Evolutionary conservation across 495 filamentous ascomycete species (phyloP).

Genomic region (Penicillium riverlandense): DNA sequence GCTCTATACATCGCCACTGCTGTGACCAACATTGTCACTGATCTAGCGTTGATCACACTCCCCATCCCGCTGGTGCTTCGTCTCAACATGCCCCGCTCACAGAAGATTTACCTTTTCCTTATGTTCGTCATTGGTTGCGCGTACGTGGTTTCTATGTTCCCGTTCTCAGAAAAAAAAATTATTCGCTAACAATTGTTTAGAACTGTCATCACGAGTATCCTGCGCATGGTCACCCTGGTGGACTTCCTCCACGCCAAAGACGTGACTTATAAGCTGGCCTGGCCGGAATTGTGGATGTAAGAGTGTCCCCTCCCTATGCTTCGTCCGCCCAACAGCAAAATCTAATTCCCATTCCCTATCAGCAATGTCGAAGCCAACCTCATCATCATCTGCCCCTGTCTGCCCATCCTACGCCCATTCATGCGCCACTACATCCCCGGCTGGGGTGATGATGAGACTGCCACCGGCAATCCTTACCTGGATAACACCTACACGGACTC

Average conservation of each 20-base stretch:
- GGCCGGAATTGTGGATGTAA: constrained; percentile 15
- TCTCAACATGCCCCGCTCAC: constrained; percentile 10
- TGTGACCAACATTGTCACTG: constrained; percentile 31
- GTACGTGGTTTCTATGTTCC: constrained; percentile 7
- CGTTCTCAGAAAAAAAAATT: not conserved
- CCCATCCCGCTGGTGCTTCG: constrained; percentile 22
- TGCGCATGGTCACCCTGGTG: constrained; percentile 17
- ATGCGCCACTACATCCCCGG: constrained; percentile 12
- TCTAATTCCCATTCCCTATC: not conserved
- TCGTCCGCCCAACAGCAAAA: too few relatives aligned
- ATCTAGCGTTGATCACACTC: constrained; percentile 28
- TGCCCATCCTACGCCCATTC: constrained; percentile 18
- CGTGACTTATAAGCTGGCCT: constrained; percentile 10
- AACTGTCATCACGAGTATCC: constrained; percentile 20
- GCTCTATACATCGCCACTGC: constrained; percentile 30
- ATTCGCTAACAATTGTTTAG: constrained; percentile 2
- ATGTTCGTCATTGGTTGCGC: constrained; percentile 21
- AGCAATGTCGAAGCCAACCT: constrained; percentile 23
- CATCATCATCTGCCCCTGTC: constrained; percentile 19
- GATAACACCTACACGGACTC: too few relatives aligned
- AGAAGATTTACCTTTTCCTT: constrained; percentile 13
- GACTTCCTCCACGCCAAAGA: constrained; percentile 12
- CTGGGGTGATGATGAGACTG: not conserved
- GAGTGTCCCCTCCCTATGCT: not conserved
- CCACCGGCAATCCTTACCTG: too few relatives aligned